phyloP scores from a whole-genome alignment of 75 land plant species.

The Chamaecyparis obtusa region DNA sequence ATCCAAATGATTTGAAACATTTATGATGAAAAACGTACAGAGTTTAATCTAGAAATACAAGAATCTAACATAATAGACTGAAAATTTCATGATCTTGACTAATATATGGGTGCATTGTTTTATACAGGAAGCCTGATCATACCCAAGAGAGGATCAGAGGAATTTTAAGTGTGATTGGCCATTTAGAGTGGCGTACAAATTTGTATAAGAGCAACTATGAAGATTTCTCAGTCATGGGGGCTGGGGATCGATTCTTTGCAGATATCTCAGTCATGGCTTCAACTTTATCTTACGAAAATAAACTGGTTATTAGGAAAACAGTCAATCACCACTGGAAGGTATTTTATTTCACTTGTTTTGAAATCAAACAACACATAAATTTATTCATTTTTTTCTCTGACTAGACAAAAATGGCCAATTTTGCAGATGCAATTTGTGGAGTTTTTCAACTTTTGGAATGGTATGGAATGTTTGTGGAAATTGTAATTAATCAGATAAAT shows the following conservation, averaged over 20 bases:
- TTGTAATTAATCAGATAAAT: background rate
- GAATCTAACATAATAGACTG: too few species aligned
- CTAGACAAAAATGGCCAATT: background rate
- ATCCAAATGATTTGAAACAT: too few species aligned
- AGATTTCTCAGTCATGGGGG: too few species aligned
- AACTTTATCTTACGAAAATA: slow-evolving; percentile 20
- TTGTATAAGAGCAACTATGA: background rate
- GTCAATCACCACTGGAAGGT: slow-evolving; percentile 14
- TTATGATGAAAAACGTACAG: too few species aligned
- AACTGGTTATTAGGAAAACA: slow-evolving; percentile 9
- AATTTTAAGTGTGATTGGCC: background rate
- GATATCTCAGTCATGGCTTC: slow-evolving; percentile 33
- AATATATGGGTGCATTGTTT: background rate
- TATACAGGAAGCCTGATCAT: background rate
- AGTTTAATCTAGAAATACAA: too few species aligned
- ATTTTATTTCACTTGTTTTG: background rate
- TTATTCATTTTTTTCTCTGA: background rate
- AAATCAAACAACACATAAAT: background rate
- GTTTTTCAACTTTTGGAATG: slow-evolving; percentile 67
- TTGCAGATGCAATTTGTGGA: slow-evolving; percentile 70
- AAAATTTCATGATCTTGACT: too few species aligned
- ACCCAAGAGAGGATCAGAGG: background rate
- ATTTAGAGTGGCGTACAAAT: background rate
- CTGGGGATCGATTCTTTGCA: slow-evolving; percentile 2
- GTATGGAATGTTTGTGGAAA: slow-evolving; percentile 21